Percentiles rank a stretch among this genome's conserved stretches.
These are phyloP conservation scores for Salix viminalis DNA, from an alignment of 345 rosid species.

Conservation along the genomic window DNA sequence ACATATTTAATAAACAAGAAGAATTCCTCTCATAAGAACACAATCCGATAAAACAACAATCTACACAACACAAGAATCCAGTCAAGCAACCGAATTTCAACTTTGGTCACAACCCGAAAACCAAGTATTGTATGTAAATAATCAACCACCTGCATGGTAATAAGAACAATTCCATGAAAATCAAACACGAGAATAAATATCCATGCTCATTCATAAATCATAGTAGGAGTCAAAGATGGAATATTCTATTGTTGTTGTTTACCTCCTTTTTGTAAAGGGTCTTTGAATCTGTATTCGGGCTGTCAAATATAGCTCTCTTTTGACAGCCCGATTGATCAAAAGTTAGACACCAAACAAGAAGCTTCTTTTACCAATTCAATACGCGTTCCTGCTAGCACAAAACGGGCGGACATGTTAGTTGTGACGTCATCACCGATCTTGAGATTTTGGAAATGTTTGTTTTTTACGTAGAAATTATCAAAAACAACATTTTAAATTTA, in stretches of 20 bases:
- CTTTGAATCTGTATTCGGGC: constrained; percentile 18
- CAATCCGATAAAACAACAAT: neutral
- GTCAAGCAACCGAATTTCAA: neutral
- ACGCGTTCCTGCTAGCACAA: constrained; percentile 9
- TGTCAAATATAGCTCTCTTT: constrained; percentile 10
- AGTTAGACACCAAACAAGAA: neutral
- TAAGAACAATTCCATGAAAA: neutral
- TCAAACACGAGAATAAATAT: neutral
- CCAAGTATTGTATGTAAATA: neutral
- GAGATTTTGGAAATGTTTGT: too few relatives aligned
- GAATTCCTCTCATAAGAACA: constrained; percentile 24
- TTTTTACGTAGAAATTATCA: too few relatives aligned
- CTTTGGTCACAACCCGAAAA: neutral
- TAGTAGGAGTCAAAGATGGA: neutral
- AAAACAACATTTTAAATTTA: too few relatives aligned
- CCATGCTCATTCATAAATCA: neutral
- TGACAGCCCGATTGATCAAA: constrained; percentile 21
- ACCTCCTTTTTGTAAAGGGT: neutral
- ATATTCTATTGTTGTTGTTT: neutral
- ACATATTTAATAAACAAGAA: constrained; percentile 41
- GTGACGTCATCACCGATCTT: neutral
- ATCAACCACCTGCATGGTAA: constrained; percentile 1
- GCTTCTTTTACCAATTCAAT: neutral
- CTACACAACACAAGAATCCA: neutral
- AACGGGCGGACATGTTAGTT: neutral